These are phyloP conservation scores for Suillus tomentosus DNA, from an alignment of 768 basidiomycete genomes.

Conservation along the genomic window DNA sequence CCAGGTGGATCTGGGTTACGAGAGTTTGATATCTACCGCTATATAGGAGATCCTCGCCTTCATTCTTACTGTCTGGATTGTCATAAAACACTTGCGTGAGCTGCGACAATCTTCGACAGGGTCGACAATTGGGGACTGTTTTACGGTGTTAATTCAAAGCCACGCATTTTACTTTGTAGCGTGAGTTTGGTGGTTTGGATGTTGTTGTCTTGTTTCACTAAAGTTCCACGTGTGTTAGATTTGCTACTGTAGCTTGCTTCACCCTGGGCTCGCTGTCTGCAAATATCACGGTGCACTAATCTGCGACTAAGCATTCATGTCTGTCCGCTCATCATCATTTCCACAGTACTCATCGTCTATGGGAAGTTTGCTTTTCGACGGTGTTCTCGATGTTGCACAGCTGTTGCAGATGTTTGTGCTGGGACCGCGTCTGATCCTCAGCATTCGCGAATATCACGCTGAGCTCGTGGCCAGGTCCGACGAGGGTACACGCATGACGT, in stretches of 20 bases:
- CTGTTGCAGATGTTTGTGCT: not conserved
- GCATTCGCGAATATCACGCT: not conserved
- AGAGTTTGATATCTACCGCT: not conserved
- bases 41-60: constrained; percentile 3
- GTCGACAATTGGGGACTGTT: not conserved
- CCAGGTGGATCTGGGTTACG: not conserved
- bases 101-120: not conserved
- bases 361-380: rapidly evolving
- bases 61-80: not conserved
- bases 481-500: not conserved
- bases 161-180: not conserved
- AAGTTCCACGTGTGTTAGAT: not conserved
- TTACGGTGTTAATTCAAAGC: not conserved
- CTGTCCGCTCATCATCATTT: not conserved
- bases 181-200: not conserved
- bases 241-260: not conserved
- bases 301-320: not conserved
- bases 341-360: not conserved
- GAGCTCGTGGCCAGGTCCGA: not conserved
- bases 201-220: not conserved
- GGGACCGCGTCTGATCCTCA: not conserved
- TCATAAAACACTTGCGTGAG: not conserved
- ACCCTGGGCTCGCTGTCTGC: not conserved
- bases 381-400: not conserved
- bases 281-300: not conserved